Percentiles rank a stretch among this genome's conserved stretches.
Conservation (phyloP, 441 rosid species). For the Rhodomyrtus psidioides region DNA sequence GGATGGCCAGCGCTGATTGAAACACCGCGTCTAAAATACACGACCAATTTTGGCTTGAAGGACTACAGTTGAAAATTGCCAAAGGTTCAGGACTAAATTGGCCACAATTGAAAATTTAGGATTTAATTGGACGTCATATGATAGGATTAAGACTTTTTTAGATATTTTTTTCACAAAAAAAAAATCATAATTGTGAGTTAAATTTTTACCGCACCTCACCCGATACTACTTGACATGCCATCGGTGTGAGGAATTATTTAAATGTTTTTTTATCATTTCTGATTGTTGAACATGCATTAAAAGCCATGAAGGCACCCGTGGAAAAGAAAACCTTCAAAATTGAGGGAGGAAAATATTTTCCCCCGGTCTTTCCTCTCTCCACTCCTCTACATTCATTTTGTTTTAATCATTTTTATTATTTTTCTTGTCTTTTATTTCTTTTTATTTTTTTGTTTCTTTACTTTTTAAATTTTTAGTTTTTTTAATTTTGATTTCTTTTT, state of each 20-base stretch:
- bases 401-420: no score
- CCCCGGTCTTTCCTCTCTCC: no score
- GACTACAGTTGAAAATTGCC: background rate
- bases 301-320: background rate
- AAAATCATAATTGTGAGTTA: no score
- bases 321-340: no score
- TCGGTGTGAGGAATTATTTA: background rate
- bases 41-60: background rate
- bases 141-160: background rate
- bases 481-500: no score
- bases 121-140: background rate
- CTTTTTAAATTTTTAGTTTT: no score
- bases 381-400: no score
- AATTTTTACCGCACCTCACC: no score
- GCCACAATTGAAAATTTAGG: rapidly evolving
- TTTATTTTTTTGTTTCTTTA: background rate
- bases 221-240: background rate
- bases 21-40: rapidly evolving
- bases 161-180: no score
- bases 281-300: background rate
- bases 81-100: rapidly evolving
- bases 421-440: background rate
- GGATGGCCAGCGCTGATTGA: rapidly evolving
- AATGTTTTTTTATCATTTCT: background rate
- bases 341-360: no score